phyloP scores from a whole-genome alignment of 2,329 filamentous ascomycete genomes.

The Alternaria sp. region DNA sequence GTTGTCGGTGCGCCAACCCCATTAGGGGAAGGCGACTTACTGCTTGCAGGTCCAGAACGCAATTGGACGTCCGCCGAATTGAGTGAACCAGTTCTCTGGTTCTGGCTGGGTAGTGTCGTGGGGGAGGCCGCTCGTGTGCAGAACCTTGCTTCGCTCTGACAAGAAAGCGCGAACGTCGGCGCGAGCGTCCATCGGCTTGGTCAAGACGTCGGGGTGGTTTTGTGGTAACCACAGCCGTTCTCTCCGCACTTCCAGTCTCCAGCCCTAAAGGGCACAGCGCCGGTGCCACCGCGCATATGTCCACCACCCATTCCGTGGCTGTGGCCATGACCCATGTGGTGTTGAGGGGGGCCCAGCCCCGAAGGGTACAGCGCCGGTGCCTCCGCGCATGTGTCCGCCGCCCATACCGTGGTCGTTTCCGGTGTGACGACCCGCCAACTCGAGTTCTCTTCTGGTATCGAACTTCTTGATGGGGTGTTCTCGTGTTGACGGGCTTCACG shows the following conservation, averaged over 20 bases:
- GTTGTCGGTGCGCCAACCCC: background rate
- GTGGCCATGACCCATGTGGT: slow-evolving; percentile 69
- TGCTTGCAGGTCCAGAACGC: background rate
- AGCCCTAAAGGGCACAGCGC: slow-evolving; percentile 93
- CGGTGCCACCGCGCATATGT: slow-evolving; percentile 75
- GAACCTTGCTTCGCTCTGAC: slow-evolving; percentile 94
- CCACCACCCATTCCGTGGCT: slow-evolving; percentile 56
- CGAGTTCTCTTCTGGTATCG: background rate
- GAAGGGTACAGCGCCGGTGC: slow-evolving; percentile 90
- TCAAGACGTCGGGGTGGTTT: slow-evolving; percentile 93
- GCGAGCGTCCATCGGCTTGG: slow-evolving; percentile 55
- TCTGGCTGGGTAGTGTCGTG: background rate
- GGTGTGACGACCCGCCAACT: background rate
- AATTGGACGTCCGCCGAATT: background rate
- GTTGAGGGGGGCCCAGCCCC: slow-evolving; percentile 75
- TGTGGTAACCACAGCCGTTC: slow-evolving; percentile 92
- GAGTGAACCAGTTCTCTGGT: background rate
- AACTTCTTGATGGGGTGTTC: background rate
- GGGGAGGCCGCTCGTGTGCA: background rate
- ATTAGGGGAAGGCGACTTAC: background rate
- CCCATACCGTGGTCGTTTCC: slow-evolving; percentile 50
- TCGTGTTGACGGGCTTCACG: background rate
- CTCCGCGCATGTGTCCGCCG: slow-evolving; percentile 69
- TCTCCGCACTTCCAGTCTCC: slow-evolving; percentile 99
- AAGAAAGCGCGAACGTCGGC: slow-evolving; percentile 58